A percentile compares a stretch with the other conserved stretches of the same genome.
phyloP scores from a whole-genome alignment of 495 filamentous ascomycete genomes.

The Trichoderma asperelloides region DNA sequence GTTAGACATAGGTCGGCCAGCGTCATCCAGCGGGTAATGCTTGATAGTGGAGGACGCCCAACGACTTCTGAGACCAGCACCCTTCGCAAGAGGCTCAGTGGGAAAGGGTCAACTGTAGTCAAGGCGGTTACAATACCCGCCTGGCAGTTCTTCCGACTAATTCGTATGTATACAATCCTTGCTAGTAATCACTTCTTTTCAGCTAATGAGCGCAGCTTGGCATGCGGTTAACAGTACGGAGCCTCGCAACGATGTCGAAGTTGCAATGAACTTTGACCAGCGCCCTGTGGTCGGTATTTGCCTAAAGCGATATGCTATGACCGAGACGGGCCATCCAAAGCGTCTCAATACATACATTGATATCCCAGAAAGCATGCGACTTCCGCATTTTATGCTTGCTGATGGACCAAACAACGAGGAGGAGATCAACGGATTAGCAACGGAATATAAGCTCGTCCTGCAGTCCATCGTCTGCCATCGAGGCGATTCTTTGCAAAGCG shows the following conservation, averaged over 20 bases:
- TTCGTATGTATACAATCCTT: constrained; percentile 46
- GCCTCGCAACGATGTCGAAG: constrained; percentile 37
- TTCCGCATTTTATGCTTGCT: constrained; percentile 85
- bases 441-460: constrained; percentile 73
- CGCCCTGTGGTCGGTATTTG: constrained; percentile 86
- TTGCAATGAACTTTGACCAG: constrained; percentile 39
- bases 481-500: constrained; percentile 78
- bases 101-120: constrained; percentile 43
- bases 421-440: constrained; percentile 48
- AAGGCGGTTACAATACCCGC: constrained; percentile 92
- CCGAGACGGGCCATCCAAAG: constrained; percentile 53
- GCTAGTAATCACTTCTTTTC: neutral
- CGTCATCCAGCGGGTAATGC: constrained; percentile 40
- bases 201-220: constrained; percentile 58
- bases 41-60: constrained; percentile 25
- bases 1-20: constrained; percentile 35
- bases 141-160: constrained; percentile 93
- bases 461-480: constrained; percentile 89
- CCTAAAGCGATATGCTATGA: constrained; percentile 80
- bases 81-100: constrained; percentile 29
- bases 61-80: constrained; percentile 29
- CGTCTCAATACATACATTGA: constrained; percentile 76
- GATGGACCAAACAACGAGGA: constrained; percentile 54
- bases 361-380: constrained; percentile 77
- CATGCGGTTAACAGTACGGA: constrained; percentile 44